phyloP scores from a whole-genome alignment of 768 basidiomycete genomes.

The Thelephora aurantiotincta region DNA sequence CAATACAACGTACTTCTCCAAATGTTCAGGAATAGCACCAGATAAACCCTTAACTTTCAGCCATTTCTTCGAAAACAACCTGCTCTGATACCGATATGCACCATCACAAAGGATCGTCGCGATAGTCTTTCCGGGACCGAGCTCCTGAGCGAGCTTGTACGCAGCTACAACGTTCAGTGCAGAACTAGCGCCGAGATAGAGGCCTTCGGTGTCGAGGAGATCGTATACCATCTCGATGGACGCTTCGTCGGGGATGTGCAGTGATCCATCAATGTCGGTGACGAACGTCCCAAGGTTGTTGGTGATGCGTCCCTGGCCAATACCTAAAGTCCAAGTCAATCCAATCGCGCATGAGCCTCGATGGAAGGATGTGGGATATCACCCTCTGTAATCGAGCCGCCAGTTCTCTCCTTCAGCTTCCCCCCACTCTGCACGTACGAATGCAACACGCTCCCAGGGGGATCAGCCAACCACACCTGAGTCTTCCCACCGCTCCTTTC shows the following conservation, averaged over 20 bases:
- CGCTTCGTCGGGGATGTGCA: constrained; percentile 79
- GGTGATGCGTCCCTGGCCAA: constrained; percentile 94
- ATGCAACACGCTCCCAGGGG: constrained; percentile 87
- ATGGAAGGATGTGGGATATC: constrained; percentile 2
- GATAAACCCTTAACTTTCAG: constrained; percentile 66
- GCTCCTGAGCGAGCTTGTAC: constrained; percentile 67
- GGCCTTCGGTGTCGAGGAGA: constrained; percentile 78
- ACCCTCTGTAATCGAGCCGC: constrained; percentile 93
- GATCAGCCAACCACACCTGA: constrained; percentile 92
- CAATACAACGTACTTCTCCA: constrained; percentile 85
- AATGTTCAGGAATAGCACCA: constrained; percentile 63
- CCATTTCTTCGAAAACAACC: constrained; percentile 92
- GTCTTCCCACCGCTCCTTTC: constrained; percentile 68
- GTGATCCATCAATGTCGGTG: constrained; percentile 62
- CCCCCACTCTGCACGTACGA: constrained; percentile 74
- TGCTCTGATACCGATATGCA: constrained; percentile 93
- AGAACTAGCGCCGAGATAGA: constrained; percentile 90
- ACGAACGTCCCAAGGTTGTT: constrained; percentile 80
- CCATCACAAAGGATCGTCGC: constrained; percentile 91
- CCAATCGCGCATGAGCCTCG: too few species aligned
- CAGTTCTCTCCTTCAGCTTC: constrained; percentile 57
- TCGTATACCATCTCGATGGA: constrained; percentile 91
- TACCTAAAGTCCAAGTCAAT: constrained; percentile 35
- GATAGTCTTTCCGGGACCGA: constrained; percentile 81
- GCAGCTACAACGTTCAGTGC: constrained; percentile 95